Conservation (phyloP, 1,139 yeast genomes). For the Pichia sp. region DNA sequence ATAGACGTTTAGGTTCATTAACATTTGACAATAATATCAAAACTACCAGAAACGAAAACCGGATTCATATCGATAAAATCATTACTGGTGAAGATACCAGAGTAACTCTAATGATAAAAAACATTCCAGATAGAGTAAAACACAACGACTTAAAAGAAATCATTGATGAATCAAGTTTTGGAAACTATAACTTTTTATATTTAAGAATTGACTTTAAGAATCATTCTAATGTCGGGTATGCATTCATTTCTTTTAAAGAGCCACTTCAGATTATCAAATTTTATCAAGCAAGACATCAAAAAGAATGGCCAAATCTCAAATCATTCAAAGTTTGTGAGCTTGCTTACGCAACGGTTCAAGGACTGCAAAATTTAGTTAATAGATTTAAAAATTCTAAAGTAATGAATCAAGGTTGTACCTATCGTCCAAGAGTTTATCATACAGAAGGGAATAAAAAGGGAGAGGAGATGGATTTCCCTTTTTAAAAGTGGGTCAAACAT, state of each 20-base stretch:
- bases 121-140: conserved; percentile 44
- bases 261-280: conserved; percentile 40
- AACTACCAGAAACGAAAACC: conserved; percentile 18
- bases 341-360: conserved; percentile 47
- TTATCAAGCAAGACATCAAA: conserved; percentile 40
- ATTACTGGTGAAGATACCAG: conserved; percentile 37
- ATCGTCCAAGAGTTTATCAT: conserved; percentile 37
- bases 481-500: no score
- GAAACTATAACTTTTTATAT: conserved; percentile 50
- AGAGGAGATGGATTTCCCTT: conserved; percentile 28
- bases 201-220: conserved; percentile 45
- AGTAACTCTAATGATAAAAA: conserved; percentile 44
- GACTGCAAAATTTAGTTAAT: conserved; percentile 37
- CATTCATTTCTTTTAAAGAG: conserved; percentile 41
- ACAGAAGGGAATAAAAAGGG: conserved; percentile 37
- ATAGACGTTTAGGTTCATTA: conserved; percentile 21
- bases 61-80: conserved; percentile 33
- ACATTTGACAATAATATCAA: conserved; percentile 15
- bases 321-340: conserved; percentile 45
- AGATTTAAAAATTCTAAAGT: conserved; percentile 45
- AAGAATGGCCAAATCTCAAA: conserved; percentile 41
- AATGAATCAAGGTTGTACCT: conserved; percentile 40
- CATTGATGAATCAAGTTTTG: conserved; percentile 40
- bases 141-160: conserved; percentile 40
- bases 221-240: conserved; percentile 48